These are phyloP conservation scores for Zygnema cylindricum DNA, from an alignment of 139 green algal genomes.

Conservation along the genomic window DNA sequence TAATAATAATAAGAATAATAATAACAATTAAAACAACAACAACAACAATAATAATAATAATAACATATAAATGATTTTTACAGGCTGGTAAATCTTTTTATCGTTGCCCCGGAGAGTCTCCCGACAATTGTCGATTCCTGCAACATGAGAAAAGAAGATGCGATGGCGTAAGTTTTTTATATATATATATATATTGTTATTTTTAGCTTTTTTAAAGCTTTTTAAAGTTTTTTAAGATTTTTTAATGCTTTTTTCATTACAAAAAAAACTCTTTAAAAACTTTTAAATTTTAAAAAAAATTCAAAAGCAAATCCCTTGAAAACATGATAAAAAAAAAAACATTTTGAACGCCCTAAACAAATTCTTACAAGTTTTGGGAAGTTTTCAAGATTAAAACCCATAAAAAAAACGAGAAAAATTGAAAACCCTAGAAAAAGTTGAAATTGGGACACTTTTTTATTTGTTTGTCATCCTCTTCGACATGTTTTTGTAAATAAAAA, in stretches of 20 bases:
- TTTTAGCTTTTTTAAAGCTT: background rate
- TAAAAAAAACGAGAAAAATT: no score
- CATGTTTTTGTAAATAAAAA: no score
- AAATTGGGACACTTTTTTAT: no score
- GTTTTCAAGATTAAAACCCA: no score
- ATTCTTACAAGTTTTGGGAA: background rate
- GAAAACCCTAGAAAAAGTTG: no score
- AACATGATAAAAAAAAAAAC: background rate
- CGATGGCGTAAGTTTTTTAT: background rate
- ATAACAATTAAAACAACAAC: no score
- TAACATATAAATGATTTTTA: slow-evolving; percentile 11
- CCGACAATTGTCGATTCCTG: slow-evolving; percentile 74
- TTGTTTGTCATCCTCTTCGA: no score
- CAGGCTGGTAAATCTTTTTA: slow-evolving; percentile 75
- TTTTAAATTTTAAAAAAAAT: background rate
- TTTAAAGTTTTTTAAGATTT: no score
- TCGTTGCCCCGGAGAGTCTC: slow-evolving; percentile 80
- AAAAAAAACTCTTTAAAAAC: background rate
- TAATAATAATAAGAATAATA: no score
- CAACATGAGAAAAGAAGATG: slow-evolving; percentile 35
- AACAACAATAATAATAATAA: background rate
- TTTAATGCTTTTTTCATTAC: no score
- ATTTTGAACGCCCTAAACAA: background rate
- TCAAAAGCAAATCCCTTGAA: background rate
- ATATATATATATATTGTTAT: background rate